Percentiles rank a stretch among this genome's conserved stretches.
phyloP scores from a whole-genome alignment of 148 eudicot species.

The Selenicereus undatus region DNA sequence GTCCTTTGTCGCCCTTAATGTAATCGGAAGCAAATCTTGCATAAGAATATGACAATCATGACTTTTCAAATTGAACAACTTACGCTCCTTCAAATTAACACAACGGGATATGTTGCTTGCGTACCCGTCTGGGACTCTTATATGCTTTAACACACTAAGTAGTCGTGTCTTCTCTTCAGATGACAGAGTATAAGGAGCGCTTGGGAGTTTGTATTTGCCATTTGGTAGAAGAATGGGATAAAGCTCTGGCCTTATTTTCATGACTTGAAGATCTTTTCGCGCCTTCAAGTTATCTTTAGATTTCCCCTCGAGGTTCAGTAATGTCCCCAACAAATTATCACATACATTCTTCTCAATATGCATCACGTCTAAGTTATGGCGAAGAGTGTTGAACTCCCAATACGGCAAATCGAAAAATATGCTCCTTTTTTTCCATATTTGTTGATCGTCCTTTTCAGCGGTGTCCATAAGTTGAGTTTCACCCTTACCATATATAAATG shows the following conservation, averaged over 20 bases:
- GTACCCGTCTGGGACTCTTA: background rate
- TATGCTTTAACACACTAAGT: background rate
- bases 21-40: background rate
- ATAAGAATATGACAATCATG: background rate
- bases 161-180: background rate
- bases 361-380: background rate
- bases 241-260: background rate
- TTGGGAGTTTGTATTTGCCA: background rate
- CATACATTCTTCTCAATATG: background rate
- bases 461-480: background rate
- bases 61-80: no score
- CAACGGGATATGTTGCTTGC: background rate
- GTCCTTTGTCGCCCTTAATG: background rate
- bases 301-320: background rate
- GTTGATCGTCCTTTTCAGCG: background rate
- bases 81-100: background rate
- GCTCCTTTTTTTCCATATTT: constrained; percentile 1
- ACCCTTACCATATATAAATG: background rate
- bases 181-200: background rate
- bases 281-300: background rate
- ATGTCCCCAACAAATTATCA: background rate
- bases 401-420: background rate
- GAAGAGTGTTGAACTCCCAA: background rate
- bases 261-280: background rate
- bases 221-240: background rate